Evolutionary conservation across 2,329 filamentous ascomycete species (phyloP), one percentile per base, ranked within the genome.

Genomic region (Metarhizium guizhouense): DNA sequence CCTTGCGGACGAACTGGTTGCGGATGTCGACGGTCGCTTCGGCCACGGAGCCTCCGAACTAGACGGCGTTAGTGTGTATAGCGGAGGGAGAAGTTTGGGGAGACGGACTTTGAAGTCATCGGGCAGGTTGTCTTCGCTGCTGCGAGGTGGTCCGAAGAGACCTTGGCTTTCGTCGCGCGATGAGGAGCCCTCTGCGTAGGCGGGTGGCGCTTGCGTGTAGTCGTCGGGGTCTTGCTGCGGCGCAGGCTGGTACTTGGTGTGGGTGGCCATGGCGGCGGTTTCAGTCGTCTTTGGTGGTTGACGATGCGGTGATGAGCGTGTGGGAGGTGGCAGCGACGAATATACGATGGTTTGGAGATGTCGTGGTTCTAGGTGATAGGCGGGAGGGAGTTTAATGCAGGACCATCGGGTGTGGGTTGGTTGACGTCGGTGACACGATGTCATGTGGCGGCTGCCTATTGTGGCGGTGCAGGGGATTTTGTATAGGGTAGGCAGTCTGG

Each of bases 1-100:
- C 94, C 79, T 97, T 97, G 73, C 92, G 87, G 65, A 96, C 81
- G 72, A 96, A 99, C 73, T 94, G 89, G 84, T 96, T 95, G 64
- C 93, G 88, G 69, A 99, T 96, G 67, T 95, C 91, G 68, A 97
- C 79, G 20, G 92, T 95, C 50, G 90, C 93, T 76, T 97, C 94
- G 62, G 92, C 87, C 57, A 97, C 92, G 18, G 87, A 90, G 59
- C 91, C 92, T 64, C 93, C 94, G 68, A 95, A 97, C 88, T 90
- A 67, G 36, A 42, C 34, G 40, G 47, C 43, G 40, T 53, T 45
- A 36, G 34, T 36, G n/a, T 10, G 20, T 16, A n/a, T 45, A n/a
- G 18, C 7, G 34, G 48, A 40, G 20, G 10, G 20, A 4, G 2
- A 3, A 14, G 29, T n/a, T 20, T 14, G 48, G 52, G 47, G 50